Percentiles rank a stretch among this genome's conserved stretches.
These are phyloP conservation scores for Alternaria sp. DNA, from an alignment of 2,329 filamentous ascomycete species.

Conservation along the genomic window DNA sequence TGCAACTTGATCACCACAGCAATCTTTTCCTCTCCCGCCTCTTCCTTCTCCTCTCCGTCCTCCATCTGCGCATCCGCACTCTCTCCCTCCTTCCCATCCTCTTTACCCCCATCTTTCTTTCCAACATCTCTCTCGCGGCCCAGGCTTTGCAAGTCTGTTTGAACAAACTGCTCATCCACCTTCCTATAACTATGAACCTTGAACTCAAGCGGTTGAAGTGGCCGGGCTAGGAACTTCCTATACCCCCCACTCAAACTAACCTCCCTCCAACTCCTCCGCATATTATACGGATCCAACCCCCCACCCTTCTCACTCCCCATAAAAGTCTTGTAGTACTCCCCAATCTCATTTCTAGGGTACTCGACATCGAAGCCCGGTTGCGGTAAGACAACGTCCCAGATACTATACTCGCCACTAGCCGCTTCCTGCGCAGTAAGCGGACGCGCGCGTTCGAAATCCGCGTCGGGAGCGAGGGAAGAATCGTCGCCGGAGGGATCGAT, in stretches of 20 bases:
- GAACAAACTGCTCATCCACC: conserved; percentile 82
- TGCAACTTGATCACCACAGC: conserved; percentile 77
- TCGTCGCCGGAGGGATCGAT: conserved; percentile 66
- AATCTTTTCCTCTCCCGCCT: conserved; percentile 56
- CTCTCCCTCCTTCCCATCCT: conserved; percentile 22
- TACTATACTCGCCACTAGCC: conserved; percentile 73
- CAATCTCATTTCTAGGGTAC: conserved; percentile 84
- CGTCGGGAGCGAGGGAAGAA: conserved; percentile 59
- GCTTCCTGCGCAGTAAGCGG: conserved; percentile 79
- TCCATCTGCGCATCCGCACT: conserved; percentile 17
- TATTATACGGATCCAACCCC: conserved; percentile 78
- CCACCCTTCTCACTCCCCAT: conserved; percentile 84
- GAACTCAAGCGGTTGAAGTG: conserved; percentile 67
- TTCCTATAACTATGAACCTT: conserved; percentile 73
- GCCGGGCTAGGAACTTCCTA: conserved; percentile 79
- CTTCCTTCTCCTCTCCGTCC: conserved; percentile 29
- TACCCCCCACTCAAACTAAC: conserved; percentile 89
- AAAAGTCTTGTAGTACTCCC: conserved; percentile 82
- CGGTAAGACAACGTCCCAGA: conserved; percentile 90
- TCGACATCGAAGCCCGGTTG: conserved; percentile 89
- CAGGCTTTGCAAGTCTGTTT: conserved; percentile 81
- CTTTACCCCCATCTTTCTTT: conserved; percentile 49
- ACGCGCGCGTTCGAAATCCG: conserved; percentile 72
- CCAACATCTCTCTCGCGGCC: conserved; percentile 49
- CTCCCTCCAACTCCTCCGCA: conserved; percentile 86